Evolutionary conservation across 1,284 basidiomycete species (phyloP), one percentile per base, ranked within the genome.

Genomic region (Ceratobasidium sp.): DNA sequence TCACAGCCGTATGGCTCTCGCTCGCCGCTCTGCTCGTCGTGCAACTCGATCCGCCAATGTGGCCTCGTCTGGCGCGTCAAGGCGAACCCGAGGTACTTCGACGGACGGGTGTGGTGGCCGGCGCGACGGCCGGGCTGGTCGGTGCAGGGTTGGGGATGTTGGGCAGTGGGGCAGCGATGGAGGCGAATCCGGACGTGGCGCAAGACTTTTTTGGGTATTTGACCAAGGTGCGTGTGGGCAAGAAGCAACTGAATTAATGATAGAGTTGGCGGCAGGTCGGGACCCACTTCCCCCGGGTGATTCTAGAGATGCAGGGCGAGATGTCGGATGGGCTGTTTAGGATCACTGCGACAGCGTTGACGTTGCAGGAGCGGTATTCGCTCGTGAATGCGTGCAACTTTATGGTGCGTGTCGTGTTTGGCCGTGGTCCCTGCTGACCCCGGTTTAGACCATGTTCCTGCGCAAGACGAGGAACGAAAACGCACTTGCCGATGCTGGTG

Each of bases 311-410:
- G 7, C 89, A 92, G 0, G 84, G 84, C 0, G 89, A 88, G 6
- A 84, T 89, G 2, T 85, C 95, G 61, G 88, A 92, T 79, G 87
- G 88, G 0, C 83, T 95, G 75, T 87, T 96, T 81, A 86, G 88
- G 61, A 92, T 92, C 77, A 88, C 92, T 0, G 85, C 92, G 62
- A 85, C 86, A 54, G 89, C 92, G 2, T 83, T 96, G 13, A 84
- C 89, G 0, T 82, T 95, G 8, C 93, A 94, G 81, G 94, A 96
- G 79, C 87, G 94, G 49, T 96, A 96, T 81, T 94, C 93, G 0
- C 84, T 96, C 6, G 92, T 93, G 7, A 87, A 92, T 0, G 92
- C 92, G 0, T 91, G 91, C 77, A 91, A 87, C 56, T 96, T 96
- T 81, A 82, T 96, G 78, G 94, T 94, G 76, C 72, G 90, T 82